These are phyloP conservation scores for Aspergillus novoparasiticus DNA, from an alignment of 2,329 filamentous ascomycete genomes.

Conservation along the genomic window DNA sequence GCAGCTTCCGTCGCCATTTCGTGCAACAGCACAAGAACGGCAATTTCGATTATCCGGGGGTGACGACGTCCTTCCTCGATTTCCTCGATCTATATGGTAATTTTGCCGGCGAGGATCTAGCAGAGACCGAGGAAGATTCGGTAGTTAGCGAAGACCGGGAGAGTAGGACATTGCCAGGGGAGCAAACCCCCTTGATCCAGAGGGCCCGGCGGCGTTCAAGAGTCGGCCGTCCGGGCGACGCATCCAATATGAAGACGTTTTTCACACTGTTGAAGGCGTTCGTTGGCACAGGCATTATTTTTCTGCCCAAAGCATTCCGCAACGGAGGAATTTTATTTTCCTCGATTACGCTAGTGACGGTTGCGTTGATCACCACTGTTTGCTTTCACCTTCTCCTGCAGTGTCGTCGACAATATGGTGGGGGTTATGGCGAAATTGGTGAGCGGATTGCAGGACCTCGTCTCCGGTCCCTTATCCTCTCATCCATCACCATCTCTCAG, in stretches of 20 bases:
- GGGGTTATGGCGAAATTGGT: conserved; percentile 75
- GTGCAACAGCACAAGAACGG: conserved; percentile 42
- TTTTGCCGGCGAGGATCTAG: conserved; percentile 73
- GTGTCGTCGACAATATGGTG: conserved; percentile 65
- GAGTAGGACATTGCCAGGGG: conserved; percentile 39
- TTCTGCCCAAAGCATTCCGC: conserved; percentile 75
- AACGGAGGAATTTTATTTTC: conserved; percentile 79
- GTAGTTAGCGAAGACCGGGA: conserved; percentile 51
- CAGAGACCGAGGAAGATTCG: conserved; percentile 55
- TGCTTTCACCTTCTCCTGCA: conserved; percentile 73
- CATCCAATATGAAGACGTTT: conserved; percentile 71
- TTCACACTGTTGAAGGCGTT: conserved; percentile 79
- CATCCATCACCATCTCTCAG: conserved; percentile 73
- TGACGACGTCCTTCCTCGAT: conserved; percentile 61
- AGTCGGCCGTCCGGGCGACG: conserved; percentile 58
- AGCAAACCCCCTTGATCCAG: conserved; percentile 64
- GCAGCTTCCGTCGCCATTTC: conserved; percentile 58
- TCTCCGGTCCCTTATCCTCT: conserved; percentile 67
- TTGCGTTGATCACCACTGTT: conserved; percentile 67
- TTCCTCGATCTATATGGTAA: conserved; percentile 75
- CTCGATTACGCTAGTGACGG: conserved; percentile 65
- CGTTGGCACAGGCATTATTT: conserved; percentile 80
- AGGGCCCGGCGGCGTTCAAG: conserved; percentile 54
- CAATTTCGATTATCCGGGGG: conserved; percentile 15
- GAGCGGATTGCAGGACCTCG: conserved; percentile 64